Evolutionary conservation across 1,284 basidiomycete species (phyloP).

Genomic region (Volvariella volvacea): DNA sequence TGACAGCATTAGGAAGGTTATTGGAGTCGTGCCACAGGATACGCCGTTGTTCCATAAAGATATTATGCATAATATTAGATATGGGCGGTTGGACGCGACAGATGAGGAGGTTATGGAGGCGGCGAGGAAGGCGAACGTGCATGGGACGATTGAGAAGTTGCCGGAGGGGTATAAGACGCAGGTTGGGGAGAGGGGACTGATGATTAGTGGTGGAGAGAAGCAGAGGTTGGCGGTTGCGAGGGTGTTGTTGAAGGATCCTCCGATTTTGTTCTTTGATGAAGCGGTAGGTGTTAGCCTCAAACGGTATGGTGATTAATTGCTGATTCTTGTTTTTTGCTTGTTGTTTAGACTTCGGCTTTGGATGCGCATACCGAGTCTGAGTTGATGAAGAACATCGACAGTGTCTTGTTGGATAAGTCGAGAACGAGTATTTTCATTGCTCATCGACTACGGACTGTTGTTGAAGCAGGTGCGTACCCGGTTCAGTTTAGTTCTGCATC

Average conservation of each 20-base stretch:
- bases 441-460: slow-evolving; percentile 85
- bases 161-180: slow-evolving; percentile 87
- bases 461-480: slow-evolving; percentile 66
- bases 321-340: slow-evolving; percentile 3
- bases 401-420: slow-evolving; percentile 64
- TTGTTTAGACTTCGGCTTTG: slow-evolving; percentile 80
- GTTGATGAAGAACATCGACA: slow-evolving; percentile 92
- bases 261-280: slow-evolving; percentile 96
- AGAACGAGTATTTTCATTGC: slow-evolving; percentile 96
- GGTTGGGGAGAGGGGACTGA: slow-evolving; percentile 93
- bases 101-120: slow-evolving; percentile 87
- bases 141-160: slow-evolving; percentile 72
- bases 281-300: slow-evolving; percentile 53
- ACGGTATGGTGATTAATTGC: neutral
- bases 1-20: slow-evolving; percentile 63
- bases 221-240: slow-evolving; percentile 93
- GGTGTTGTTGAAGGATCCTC: slow-evolving; percentile 88
- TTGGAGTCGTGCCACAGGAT: slow-evolving; percentile 97
- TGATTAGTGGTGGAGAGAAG: slow-evolving; percentile 99
- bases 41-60: slow-evolving; percentile 96
- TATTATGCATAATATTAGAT: slow-evolving; percentile 92
- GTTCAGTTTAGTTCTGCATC: slow-evolving; percentile 1
- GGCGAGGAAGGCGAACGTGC: slow-evolving; percentile 82
- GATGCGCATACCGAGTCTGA: slow-evolving; percentile 94
- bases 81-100: slow-evolving; percentile 83